These are phyloP conservation scores for Blastomyces emzantsi DNA, from an alignment of 2,329 filamentous ascomycete species.

Conservation along the genomic window DNA sequence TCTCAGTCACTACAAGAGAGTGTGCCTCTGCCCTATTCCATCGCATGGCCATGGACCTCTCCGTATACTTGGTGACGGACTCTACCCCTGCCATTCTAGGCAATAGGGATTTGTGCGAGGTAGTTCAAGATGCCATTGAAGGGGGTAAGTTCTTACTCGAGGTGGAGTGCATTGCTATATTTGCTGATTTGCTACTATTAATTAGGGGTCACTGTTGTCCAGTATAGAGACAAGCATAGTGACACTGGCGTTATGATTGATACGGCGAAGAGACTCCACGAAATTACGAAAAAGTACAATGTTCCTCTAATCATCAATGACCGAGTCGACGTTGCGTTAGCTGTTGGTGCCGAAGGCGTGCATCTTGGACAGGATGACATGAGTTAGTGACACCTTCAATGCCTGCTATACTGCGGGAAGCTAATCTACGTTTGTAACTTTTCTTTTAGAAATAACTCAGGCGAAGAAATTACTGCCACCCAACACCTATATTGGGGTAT, in stretches of 20 bases:
- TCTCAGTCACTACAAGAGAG: not conserved
- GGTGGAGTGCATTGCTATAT: not conserved
- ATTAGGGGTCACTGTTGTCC: constrained; percentile 65
- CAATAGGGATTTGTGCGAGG: constrained; percentile 55
- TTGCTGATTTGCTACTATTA: not conserved
- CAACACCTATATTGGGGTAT: constrained; percentile 78
- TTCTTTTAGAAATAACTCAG: constrained; percentile 45
- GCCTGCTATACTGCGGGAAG: constrained; percentile 8
- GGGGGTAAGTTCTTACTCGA: constrained; percentile 47
- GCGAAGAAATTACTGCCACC: constrained; percentile 66
- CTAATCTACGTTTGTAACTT: not conserved
- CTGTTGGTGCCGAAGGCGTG: constrained; percentile 79
- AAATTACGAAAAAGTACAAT: constrained; percentile 55
- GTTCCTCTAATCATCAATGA: constrained; percentile 91
- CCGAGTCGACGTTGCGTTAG: constrained; percentile 77
- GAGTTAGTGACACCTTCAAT: constrained; percentile 39
- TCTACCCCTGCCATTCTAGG: constrained; percentile 79
- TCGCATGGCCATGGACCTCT: constrained; percentile 54
- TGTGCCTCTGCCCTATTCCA: not conserved
- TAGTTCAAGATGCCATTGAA: constrained; percentile 66
- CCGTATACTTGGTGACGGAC: constrained; percentile 86
- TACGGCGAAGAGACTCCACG: constrained; percentile 63
- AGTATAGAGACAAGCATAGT: constrained; percentile 81
- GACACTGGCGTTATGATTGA: constrained; percentile 62
- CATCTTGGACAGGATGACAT: constrained; percentile 95